Conservation (phyloP, 305 asterid species). For the Salvia sclarea region DNA sequence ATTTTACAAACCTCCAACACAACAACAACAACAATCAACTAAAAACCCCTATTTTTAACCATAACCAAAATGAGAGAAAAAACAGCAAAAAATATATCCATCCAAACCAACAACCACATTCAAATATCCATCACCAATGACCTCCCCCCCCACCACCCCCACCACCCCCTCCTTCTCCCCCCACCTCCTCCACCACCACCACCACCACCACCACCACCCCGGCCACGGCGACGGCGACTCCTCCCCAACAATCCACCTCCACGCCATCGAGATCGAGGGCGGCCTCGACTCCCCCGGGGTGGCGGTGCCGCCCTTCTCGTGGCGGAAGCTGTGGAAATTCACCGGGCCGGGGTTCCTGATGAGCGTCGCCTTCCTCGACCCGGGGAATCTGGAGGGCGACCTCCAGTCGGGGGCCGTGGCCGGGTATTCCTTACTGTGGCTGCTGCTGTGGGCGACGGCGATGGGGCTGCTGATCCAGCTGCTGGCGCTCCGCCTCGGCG, state of each 20-base stretch:
- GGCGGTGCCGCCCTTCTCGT: conserved; percentile 57
- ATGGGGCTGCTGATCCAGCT: conserved; percentile 73
- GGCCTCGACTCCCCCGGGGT: conserved; percentile 36
- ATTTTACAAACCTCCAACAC: too few species aligned
- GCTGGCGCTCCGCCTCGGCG: conserved; percentile 61
- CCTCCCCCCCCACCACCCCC: conserved; percentile 37
- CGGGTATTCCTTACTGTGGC: conserved; percentile 69
- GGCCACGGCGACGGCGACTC: too few species aligned
- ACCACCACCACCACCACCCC: conserved; percentile 42
- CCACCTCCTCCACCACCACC: conserved; percentile 23
- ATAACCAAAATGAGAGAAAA: too few species aligned
- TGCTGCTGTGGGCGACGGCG: conserved; percentile 64
- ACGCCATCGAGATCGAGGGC: conserved; percentile 42
- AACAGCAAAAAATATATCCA: conserved; percentile 20
- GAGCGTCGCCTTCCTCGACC: conserved; percentile 81
- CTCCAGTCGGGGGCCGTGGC: conserved; percentile 75
- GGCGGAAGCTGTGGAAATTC: conserved; percentile 70
- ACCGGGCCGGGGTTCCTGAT: conserved; percentile 77
- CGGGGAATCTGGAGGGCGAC: conserved; percentile 74
- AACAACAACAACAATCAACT: too few species aligned
- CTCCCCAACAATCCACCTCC: conserved; percentile 21
- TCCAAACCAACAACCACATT: conserved; percentile 22
- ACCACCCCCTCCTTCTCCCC: conserved; percentile 25
- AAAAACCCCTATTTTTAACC: too few species aligned
- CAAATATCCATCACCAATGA: too few species aligned